Conservation (phyloP, 805 yeast genomes). For the Blastobotrys mokoenaii region DNA sequence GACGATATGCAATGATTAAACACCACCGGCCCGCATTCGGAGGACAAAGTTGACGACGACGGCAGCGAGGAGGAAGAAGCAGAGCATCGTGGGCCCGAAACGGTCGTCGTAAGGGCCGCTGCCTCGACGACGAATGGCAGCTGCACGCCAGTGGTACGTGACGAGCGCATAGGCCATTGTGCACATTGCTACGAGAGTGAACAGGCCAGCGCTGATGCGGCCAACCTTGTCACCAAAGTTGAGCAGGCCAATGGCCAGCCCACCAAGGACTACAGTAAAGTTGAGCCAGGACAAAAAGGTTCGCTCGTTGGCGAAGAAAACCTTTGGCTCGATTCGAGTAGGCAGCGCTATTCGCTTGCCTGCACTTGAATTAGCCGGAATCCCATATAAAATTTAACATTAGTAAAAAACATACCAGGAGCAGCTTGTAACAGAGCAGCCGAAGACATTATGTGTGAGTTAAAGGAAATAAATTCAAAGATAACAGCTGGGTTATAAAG, state of each 20-base stretch:
- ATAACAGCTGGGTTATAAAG: not conserved
- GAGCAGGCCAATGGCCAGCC: conserved; percentile 88
- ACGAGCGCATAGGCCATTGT: conserved; percentile 94
- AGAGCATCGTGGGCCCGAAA: conserved; percentile 95
- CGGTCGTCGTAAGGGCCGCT: conserved; percentile 99
- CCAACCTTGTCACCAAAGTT: conserved; percentile 96
- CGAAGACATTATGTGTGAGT: conserved; percentile 47
- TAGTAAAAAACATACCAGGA: conserved; percentile 40
- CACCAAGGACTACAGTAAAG: conserved; percentile 96
- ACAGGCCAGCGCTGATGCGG: conserved; percentile 83
- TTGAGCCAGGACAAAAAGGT: conserved; percentile 97
- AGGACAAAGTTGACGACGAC: conserved; percentile 87
- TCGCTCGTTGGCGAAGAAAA: conserved; percentile 97
- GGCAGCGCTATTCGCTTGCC: conserved; percentile 95
- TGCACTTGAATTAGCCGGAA: not conserved
- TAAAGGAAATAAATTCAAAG: not conserved
- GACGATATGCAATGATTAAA: too few relatives aligned
- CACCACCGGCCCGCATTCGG: conserved; percentile 50
- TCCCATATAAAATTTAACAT: not conserved
- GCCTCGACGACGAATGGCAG: conserved; percentile 95
- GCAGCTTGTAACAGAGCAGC: conserved; percentile 66
- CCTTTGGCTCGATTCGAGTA: conserved; percentile 97
- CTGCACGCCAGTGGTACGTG: conserved; percentile 99
- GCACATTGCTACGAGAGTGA: conserved; percentile 94
- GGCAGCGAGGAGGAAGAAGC: conserved; percentile 86